Conservation (phyloP, 306 rosid species). For the Pyrus pyrifolia region DNA sequence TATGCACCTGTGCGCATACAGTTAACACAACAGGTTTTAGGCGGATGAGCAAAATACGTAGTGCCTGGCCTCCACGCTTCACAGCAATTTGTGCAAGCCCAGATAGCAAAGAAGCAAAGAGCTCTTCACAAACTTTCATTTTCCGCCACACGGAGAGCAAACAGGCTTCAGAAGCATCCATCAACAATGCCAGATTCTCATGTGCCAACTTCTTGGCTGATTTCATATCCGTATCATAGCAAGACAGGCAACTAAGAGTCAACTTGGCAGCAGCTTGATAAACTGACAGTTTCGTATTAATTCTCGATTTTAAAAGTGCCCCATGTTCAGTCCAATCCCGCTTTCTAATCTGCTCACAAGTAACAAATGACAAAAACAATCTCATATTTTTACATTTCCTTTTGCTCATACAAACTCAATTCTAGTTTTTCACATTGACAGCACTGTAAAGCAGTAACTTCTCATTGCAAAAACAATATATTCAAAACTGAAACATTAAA, state of each 20-base stretch:
- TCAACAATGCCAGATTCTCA: conserved; percentile 81
- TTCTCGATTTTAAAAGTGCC: conserved; percentile 67
- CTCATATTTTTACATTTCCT: neutral
- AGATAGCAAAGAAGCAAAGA: conserved; percentile 66
- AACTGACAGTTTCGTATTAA: conserved; percentile 71
- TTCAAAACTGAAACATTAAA: conserved; percentile 1
- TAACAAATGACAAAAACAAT: neutral
- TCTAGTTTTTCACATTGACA: neutral
- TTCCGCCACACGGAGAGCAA: conserved; percentile 90
- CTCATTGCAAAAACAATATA: neutral
- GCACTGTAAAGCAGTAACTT: neutral
- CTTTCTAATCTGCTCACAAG: conserved; percentile 74
- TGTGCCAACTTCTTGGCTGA: conserved; percentile 76
- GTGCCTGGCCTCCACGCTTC: conserved; percentile 83
- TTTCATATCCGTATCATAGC: conserved; percentile 70
- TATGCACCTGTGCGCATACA: conserved; percentile 79
- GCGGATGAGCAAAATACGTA: conserved; percentile 91
- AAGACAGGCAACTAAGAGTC: conserved; percentile 56
- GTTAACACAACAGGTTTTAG: conserved; percentile 83
- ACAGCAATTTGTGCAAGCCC: conserved; percentile 80
- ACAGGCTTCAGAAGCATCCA: conserved; percentile 96
- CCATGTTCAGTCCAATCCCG: conserved; percentile 97
- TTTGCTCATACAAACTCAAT: neutral
- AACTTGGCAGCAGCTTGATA: conserved; percentile 69
- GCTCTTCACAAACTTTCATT: conserved; percentile 83